Evolutionary conservation across 1,139 yeast species (phyloP).

Genomic region (Sugiyamaella neomexicana): DNA sequence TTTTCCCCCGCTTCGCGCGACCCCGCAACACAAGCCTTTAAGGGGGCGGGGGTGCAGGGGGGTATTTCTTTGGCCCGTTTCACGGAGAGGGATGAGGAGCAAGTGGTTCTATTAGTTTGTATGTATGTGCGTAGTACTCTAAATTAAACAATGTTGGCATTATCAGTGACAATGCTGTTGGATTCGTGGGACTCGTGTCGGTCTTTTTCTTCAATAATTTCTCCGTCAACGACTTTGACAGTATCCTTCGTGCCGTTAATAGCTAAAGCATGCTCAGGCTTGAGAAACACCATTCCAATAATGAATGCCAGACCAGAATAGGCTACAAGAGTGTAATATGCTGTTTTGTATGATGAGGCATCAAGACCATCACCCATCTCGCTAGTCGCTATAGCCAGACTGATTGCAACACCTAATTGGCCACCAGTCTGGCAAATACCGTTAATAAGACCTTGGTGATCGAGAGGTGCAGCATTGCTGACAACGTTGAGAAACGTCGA

Average conservation of each 20-base stretch:
- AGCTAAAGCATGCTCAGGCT: constrained; percentile 2
- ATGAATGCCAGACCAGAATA: constrained; percentile 22
- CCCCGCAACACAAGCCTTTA: background rate
- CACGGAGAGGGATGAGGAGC: too few species aligned
- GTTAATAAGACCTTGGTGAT: constrained; percentile 40
- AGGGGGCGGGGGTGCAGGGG: too few species aligned
- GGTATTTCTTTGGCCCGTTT: too few species aligned
- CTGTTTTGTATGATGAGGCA: constrained; percentile 13
- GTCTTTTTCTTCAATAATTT: background rate
- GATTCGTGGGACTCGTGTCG: background rate
- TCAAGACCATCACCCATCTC: constrained; percentile 24
- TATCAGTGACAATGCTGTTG: background rate
- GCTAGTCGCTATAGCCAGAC: constrained; percentile 34
- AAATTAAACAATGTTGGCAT: background rate
- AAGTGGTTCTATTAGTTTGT: too few species aligned
- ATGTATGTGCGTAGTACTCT: too few species aligned
- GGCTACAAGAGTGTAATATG: constrained; percentile 26
- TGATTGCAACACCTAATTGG: constrained; percentile 34
- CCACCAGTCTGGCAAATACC: constrained; percentile 39
- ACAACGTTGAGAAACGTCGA: constrained; percentile 30
- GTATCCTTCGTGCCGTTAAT: background rate
- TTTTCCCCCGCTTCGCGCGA: background rate
- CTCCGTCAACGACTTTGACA: constrained; percentile 3
- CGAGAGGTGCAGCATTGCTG: constrained; percentile 37
- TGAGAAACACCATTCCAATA: constrained; percentile 20